Percentiles rank a stretch among this genome's conserved stretches.
Conservation (phyloP, 192 early-diverging fungal species). For the Entophlyctis luteolus region DNA sequence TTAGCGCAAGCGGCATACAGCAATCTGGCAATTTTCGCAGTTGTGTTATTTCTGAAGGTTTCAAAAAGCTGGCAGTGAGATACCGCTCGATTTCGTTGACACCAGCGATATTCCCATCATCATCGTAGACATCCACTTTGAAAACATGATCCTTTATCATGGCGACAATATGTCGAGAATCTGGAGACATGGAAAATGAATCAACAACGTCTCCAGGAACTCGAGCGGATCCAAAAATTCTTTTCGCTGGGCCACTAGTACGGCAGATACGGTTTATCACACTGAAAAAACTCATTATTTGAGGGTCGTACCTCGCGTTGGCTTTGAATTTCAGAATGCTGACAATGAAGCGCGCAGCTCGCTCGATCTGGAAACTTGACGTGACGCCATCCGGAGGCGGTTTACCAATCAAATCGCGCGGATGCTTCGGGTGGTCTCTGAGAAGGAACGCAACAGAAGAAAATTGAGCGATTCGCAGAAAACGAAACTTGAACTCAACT, state of each 20-base stretch:
- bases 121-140: conserved; percentile 72
- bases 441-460: background rate
- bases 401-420: conserved; percentile 33
- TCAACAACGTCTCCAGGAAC: conserved; percentile 65
- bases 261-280: too few relatives aligned
- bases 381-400: conserved; percentile 52
- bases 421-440: conserved; percentile 45
- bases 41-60: too few relatives aligned
- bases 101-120: conserved; percentile 60
- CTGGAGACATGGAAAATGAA: conserved; percentile 60
- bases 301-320: too few relatives aligned
- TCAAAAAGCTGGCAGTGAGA: too few relatives aligned
- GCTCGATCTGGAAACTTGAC: conserved; percentile 50
- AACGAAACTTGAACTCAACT: background rate
- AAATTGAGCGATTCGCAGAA: background rate
- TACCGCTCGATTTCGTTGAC: conserved; percentile 43
- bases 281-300: background rate
- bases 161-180: conserved; percentile 77
- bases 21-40: too few relatives aligned
- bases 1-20: conserved; percentile 38
- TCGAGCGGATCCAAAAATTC: conserved; percentile 64
- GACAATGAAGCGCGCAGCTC: conserved; percentile 51
- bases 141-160: conserved; percentile 81
- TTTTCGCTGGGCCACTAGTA: too few relatives aligned
- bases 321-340: conserved; percentile 47